Base-by-base conservation (phyloP, 2,329 filamentous ascomycete species). In the Ascochyta clinopodiicola region DNA sequence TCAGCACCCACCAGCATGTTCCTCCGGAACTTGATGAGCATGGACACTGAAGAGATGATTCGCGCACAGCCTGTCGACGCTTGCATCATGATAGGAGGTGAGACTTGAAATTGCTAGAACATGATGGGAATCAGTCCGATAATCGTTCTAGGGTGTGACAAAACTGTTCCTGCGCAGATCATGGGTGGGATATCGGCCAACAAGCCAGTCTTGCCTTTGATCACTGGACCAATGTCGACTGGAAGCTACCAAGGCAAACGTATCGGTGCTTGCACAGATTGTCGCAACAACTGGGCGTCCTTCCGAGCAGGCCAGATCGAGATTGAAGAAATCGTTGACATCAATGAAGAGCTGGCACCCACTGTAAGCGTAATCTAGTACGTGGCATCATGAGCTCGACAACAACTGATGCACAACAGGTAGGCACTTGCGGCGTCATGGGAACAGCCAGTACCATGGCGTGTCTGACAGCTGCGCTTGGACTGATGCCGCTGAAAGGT, bases 41-140 rank as follows among this genome's bases (percentile, higher is more conserved):
- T 91, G 86, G 89, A 91, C 67, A 91, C 89, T 0, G 89, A 91
- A 71, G 88, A 91, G 77, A 91, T 91, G 88, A 86, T 91, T 48
- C 79, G 79, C 38, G 88, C 88, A 0, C 88, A 91, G 72, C 88
- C 88, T 0, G 80, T 88, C 15, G 88, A 92, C 73, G 85, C 86
- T 0, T 84, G 85, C 9, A 81, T 89, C 13, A 79, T 88, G 60
- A 87, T 91, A 62, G 88, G 88, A 43, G 88, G 86, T 85, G 52
- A 52, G 34, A 25, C 17, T 17, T 17, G 17, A 17, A 17, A 1
- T 3, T 24, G n/a, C 8, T 1, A 17, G 2, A 8, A 3, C 34
- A 13, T 4, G 1, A 13, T 13, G 1, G 6, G 17, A 3, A 10
- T 6, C n/a, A 19, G 32, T 25, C 27, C 44, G 8, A 47, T 2